These are phyloP conservation scores for Kwoniella mangroviensis DNA, from an alignment of 768 basidiomycete genomes.

Conservation along the genomic window DNA sequence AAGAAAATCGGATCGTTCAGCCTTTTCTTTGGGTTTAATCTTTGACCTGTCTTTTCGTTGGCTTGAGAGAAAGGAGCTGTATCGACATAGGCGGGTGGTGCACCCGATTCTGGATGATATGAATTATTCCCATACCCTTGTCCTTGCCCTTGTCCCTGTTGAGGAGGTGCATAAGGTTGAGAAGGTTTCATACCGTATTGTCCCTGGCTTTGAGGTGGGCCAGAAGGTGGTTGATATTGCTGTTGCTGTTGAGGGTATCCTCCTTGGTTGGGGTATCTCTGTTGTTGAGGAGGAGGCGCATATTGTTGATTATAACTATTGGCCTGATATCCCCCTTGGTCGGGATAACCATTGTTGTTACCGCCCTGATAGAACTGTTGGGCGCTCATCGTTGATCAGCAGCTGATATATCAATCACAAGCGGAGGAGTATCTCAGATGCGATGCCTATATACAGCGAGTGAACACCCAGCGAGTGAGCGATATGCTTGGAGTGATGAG, in stretches of 20 bases:
- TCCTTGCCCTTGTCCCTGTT: constrained; percentile 6
- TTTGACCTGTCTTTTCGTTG: constrained; percentile 52
- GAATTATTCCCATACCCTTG: constrained; percentile 1
- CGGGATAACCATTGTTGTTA: constrained; percentile 6
- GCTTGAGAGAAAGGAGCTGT: constrained; percentile 49
- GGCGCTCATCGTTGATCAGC: constrained; percentile 31
- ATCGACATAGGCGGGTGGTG: constrained; percentile 29
- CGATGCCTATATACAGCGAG: not conserved
- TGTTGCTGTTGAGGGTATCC: constrained; percentile 14
- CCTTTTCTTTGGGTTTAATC: constrained; percentile 64
- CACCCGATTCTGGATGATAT: constrained; percentile 13
- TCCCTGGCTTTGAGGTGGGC: constrained; percentile 1
- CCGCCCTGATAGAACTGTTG: constrained; percentile 38
- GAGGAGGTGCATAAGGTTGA: constrained; percentile 42
- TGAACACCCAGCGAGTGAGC: not conserved
- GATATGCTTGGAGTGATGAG: not conserved
- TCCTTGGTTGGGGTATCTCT: too few species aligned
- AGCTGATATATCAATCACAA: not conserved
- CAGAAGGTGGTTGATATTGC: constrained; percentile 14
- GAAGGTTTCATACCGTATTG: constrained; percentile 48
- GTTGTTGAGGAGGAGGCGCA: constrained; percentile 7
- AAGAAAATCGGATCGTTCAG: constrained; percentile 76
- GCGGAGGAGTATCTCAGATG: too few species aligned
- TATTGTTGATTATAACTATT: constrained; percentile 13
- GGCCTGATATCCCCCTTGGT: constrained; percentile 12